Evolutionary conservation across 257 asterid genomes (phyloP), one percentile per base, ranked within the genome.

Genomic region (Lycium barbarum): DNA sequence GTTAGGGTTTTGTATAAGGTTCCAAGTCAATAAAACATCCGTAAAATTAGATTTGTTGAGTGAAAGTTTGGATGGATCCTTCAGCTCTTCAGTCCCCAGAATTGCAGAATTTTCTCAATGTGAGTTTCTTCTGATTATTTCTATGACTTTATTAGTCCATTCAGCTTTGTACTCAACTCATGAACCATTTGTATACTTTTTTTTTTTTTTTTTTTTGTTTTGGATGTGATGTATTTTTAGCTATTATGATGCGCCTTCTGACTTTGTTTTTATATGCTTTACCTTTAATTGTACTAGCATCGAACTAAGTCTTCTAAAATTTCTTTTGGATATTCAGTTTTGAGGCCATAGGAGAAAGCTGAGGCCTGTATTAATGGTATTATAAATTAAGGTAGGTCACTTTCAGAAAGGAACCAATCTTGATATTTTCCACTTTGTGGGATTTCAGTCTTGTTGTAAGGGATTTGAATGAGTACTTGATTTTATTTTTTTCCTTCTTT

Each of bases 41-140:
- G 15, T 68, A 55, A 55, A 18, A 67, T 17, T 3, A 14, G 49
- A 36, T 7, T 36, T 68, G 14, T 36, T 68, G 14, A 13, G 53
- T 15, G 12, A 4, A 68, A 20, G 20, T 74, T 43, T 22, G 84
- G 26, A 93, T 93, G 97, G 96, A 93, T 87, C 10, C 92, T 84
- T 88, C 95, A 18, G 78, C 85, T 22, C 87, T 91, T 2, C 74
- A 58, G 86, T 84, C 89, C 62, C 90, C 95, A 35, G 91, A 93
- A 86, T 80, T 93, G 86, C 91, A 92, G 89, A 84, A 89, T 0
- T 86, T 92, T 79, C 87, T 93, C 49, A 71, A 49, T 8, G 97
- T 93, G 86, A 84, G 90, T 78, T 18, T 49, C 33, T 49, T 74
- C 70, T 47, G 4, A 57, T 57, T 33, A 17, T 43, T 26, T 59